A percentile compares a stretch with the other conserved stretches of the same genome.
phyloP scores from a whole-genome alignment of 1,284 basidiomycete species.

The Vanrija sp. region DNA sequence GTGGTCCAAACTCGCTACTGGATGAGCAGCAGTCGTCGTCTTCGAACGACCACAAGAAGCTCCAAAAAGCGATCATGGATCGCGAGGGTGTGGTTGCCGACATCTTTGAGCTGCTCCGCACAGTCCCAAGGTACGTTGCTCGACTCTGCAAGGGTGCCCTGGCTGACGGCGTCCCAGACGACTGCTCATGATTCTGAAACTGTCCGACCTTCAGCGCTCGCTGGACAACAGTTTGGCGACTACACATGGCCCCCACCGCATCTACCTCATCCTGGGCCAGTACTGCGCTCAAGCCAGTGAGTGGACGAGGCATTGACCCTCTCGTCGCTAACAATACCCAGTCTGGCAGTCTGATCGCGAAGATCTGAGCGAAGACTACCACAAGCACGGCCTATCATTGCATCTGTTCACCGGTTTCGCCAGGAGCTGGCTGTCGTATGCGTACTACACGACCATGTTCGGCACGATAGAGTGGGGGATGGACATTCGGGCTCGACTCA shows the following conservation, averaged over 20 bases:
- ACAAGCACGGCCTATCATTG: slow-evolving; percentile 22
- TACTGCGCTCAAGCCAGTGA: slow-evolving; percentile 62
- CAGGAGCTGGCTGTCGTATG: slow-evolving; percentile 18
- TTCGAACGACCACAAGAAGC: slow-evolving; percentile 67
- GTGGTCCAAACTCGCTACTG: slow-evolving; percentile 63
- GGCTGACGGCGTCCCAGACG: slow-evolving; percentile 23
- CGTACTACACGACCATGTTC: slow-evolving; percentile 35
- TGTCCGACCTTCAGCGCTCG: slow-evolving; percentile 65
- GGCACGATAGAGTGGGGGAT: slow-evolving; percentile 51
- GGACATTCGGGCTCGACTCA: slow-evolving; percentile 62
- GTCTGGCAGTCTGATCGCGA: slow-evolving; percentile 73
- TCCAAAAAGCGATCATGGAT: slow-evolving; percentile 62
- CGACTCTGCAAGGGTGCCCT: background rate
- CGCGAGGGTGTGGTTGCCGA: slow-evolving; percentile 74
- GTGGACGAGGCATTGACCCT: slow-evolving; percentile 3
- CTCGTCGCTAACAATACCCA: slow-evolving; percentile 49
- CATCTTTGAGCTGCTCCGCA: slow-evolving; percentile 76
- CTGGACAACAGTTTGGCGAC: slow-evolving; percentile 55
- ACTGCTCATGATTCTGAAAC: slow-evolving; percentile 46
- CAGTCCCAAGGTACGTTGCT: slow-evolving; percentile 67
- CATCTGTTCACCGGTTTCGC: slow-evolving; percentile 15
- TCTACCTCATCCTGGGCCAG: slow-evolving; percentile 88
- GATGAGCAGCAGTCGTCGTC: slow-evolving; percentile 62
- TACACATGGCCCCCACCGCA: slow-evolving; percentile 63
- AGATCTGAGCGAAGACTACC: slow-evolving; percentile 11